Evolutionary conservation across 2,329 filamentous ascomycete genomes (phyloP), one percentile per base, ranked within the genome.

Genomic region (Fusarium cicatricum): DNA sequence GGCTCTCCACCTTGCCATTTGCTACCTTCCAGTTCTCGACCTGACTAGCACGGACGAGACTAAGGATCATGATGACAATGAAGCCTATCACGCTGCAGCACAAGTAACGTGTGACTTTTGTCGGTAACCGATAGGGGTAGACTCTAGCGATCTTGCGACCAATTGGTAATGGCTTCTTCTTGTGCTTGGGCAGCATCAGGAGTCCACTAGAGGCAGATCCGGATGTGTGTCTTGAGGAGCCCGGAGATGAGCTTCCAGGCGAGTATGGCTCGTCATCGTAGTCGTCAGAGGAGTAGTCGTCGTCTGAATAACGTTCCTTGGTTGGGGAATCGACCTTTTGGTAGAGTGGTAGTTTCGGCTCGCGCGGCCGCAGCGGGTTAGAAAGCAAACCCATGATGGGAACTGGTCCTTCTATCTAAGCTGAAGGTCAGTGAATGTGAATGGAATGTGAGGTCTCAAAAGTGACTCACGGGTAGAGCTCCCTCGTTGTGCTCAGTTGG

Each of bases 61-160:
- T 87, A 52, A 91, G 76, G 52, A 97, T 89, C 76, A 97, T 91
- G 37, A 96, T 70, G 5, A 95, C 63, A 12, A 97, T 82, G 1
- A 85, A 84, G 3, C 83, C 81, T 40, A 90, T 84, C 47, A 96
- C 78, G 4, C 82, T 84, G 42, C 93, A 78, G 61, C 91, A 92
- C 50, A 97, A 85, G 72, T 90, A 96, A 66, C 92, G 83, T 51
- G 91, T 86, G 54, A 95, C 85, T 58, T 83, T 89, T 69, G 88
- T 86, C 7, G 90, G 90, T 36, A 93, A 75, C 28, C 87, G 82
- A 67, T 90, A 90, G 46, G 75, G 76, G 45, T 76, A 77, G n/a
- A 71, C 55, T 29, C 60, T 56, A 21, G 65, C 61, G 6, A 64
- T 49, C 14, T 39, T 62, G 9, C 68, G 55, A 43, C 54, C 56